A percentile compares a stretch with the other conserved stretches of the same genome.
Conservation (phyloP, 169 alveolate genomes). For the Plasmodium sp. region DNA sequence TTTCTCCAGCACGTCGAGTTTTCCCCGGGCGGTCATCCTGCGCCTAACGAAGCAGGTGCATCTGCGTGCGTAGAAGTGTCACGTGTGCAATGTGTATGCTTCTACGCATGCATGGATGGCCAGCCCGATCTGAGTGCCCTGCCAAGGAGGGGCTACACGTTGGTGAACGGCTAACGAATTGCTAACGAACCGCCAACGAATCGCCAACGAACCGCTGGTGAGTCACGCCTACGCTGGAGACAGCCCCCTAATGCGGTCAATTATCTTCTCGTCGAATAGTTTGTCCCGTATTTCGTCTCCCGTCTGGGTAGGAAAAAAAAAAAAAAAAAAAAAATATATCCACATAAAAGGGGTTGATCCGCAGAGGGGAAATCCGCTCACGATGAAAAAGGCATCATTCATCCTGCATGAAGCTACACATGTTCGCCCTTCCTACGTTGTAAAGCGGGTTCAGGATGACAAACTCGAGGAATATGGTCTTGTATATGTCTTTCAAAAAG, state of each 20-base stretch:
- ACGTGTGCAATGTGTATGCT: not conserved
- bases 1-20: not conserved
- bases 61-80: not conserved
- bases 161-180: not conserved
- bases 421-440: not conserved
- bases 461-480: slow-evolving; percentile 53
- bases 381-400: not conserved
- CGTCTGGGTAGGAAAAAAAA: slow-evolving; percentile 8
- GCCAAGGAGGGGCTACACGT: not conserved
- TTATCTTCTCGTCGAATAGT: slow-evolving; percentile 57
- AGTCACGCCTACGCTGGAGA: not conserved
- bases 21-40: not conserved
- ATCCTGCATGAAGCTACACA: not conserved
- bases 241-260: slow-evolving; percentile 23
- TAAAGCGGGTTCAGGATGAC: slow-evolving; percentile 57
- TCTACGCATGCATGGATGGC: not conserved
- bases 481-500: slow-evolving; percentile 55
- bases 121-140: not conserved
- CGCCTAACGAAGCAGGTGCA: not conserved
- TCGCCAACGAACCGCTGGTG: too few species aligned
- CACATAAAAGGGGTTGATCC: not conserved
- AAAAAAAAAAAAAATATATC: not conserved
- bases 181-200: too few species aligned
- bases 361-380: not conserved
- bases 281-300: slow-evolving; percentile 72